Evolutionary conservation across 306 rosid species (phyloP).

Genomic region (Abrus precatorius): DNA sequence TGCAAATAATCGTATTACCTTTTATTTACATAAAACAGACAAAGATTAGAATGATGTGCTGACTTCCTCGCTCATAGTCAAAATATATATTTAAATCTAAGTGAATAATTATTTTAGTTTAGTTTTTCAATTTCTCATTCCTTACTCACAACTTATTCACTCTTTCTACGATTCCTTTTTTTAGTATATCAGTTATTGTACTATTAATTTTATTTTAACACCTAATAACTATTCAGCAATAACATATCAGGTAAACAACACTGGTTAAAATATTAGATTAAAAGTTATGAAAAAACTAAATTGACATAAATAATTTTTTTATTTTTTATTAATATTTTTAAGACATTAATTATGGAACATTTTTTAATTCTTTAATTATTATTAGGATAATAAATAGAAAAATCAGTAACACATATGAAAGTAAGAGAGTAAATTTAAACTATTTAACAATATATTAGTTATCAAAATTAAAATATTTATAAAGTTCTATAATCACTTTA

Average conservation of each 20-base stretch:
- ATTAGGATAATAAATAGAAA: too few relatives aligned
- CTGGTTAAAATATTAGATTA: too few relatives aligned
- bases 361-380: too few relatives aligned
- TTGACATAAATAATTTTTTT: too few relatives aligned
- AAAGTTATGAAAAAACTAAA: too few relatives aligned
- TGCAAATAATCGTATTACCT: background rate
- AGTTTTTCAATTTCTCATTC: background rate
- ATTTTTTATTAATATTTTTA: too few relatives aligned
- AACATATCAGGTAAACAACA: background rate
- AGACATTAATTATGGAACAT: too few relatives aligned
- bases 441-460: too few relatives aligned
- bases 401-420: too few relatives aligned
- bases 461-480: too few relatives aligned
- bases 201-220: background rate
- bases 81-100: background rate
- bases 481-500: too few relatives aligned
- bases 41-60: background rate
- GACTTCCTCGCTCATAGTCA: constrained; percentile 25
- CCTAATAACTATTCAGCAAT: background rate
- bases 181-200: background rate
- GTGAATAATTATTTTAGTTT: background rate
- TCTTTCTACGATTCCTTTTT: background rate
- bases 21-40: background rate
- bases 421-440: too few relatives aligned
- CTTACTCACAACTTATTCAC: background rate